Base-by-base conservation (phyloP, 495 filamentous ascomycete genomes). In the Cercophora sp. region DNA sequence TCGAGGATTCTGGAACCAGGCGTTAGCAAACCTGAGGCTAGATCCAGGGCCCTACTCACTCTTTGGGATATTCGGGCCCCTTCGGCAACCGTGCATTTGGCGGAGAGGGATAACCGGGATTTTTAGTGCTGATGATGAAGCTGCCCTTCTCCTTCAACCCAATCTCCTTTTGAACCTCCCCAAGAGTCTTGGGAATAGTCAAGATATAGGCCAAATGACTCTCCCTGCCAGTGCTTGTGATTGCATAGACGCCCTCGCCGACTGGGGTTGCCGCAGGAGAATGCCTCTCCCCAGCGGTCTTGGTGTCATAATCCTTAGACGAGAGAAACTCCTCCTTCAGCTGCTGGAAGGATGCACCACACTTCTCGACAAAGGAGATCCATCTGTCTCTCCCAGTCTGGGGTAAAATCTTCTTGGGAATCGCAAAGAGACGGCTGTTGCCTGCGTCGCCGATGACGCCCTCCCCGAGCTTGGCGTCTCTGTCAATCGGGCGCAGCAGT, bases 381-480 rank as follows among this genome's bases (percentile, higher is more conserved):
- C 91, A 94, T 29, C 82, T 70, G 55, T 96, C 90, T 20, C 70
- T 75, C 15, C 79, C 78, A 16, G 77, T 86, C n/a, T 72, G 78
- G 0, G 91, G 92, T 15, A 92, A 77, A 29, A 84, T 82, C 66
- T 96, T 97, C 70, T 96, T 97, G 6, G 91, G 92, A 9, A 97
- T 69, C 1, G 82, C 82, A 57, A 92, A 69, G 13, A 97, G 69
- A 18, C 92, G 82, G 56, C 80, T 85, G 53, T 83, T 84, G 6
- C 79, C 77, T 4, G 71, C 74, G 55, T 88, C 85, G 47, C 79
- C 68, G 43, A 95, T 74, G 0, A 84, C 82, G 34, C 85, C 75
- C 35, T 71, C 64, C 10, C 72, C 66, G n/a, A 94, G 73, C 51
- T 86, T 82, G 5, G 84, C 84, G 13, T 84, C 86, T 6, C 81